Base-by-base conservation (phyloP, 23 red algal species). In the Gracilaria gracilis region DNA sequence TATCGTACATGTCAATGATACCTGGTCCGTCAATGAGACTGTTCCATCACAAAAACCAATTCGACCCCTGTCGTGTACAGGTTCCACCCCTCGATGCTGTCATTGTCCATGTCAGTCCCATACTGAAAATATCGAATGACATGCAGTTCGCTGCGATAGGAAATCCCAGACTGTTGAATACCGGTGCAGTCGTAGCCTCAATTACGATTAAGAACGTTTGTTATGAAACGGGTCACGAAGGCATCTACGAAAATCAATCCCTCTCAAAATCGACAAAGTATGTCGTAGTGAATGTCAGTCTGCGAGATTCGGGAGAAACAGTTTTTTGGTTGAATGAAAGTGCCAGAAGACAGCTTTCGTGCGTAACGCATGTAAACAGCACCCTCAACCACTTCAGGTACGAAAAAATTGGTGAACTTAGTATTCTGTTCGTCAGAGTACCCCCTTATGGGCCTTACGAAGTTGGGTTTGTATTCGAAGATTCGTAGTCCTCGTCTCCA, bases 61-160 rank as follows among this genome's bases (percentile, higher is more conserved):
- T 20, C 24, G 73, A 90, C 21, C 44, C 53, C 20, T 51, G 40
- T 23, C 39, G 16, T 54, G 15, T 90, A 64, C 37, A 58, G 32
- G 39, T 90, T 49, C 11, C 57, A 34, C 37, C 59, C 14, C 27
- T 90, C 24, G 46, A 57, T 67, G 87, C 73, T 33, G 13, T 67
- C 27, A 36, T 90, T 24, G 74, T 81, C 4, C 87, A 90, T 48
- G 77, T 90, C 47, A 61, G 87, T 49, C 87, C 87, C 12, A 62
- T 79, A 12, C 27, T 90, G 57, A 36, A 81, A 11, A 53, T 90
- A 35, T 44, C 55, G 47, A 9, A 16, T 21, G 75, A 38, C n/a
- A 39, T 79, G 54, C 13, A 81, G 29, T 81, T 90, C 21, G 73
- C 74, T 24, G 50, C 27, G 12, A 57, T 90, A 14, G 87, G 87